Conservation (phyloP, 1,284 basidiomycete genomes). For the Xerocomus minutiporus region DNA sequence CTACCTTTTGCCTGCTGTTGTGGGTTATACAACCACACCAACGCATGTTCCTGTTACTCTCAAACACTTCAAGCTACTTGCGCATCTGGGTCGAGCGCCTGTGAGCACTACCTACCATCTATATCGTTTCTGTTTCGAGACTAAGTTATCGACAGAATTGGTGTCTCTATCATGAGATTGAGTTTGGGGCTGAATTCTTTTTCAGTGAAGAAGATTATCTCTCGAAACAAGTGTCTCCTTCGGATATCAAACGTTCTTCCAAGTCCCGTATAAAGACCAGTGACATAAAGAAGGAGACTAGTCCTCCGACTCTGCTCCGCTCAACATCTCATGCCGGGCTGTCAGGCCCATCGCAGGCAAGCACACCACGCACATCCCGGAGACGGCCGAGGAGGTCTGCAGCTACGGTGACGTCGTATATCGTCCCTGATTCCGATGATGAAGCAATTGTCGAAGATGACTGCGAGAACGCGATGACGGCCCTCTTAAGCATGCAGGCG, state of each 20-base stretch:
- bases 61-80: conserved; percentile 69
- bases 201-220: conserved; percentile 64
- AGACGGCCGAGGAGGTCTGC: conserved; percentile 58
- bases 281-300: conserved; percentile 45
- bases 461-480: conserved; percentile 33
- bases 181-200: conserved; percentile 61
- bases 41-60: conserved; percentile 62
- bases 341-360: conserved; percentile 7
- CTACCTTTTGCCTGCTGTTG: conserved; percentile 38
- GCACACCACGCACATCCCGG: conserved; percentile 32
- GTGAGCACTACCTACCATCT: conserved; percentile 37
- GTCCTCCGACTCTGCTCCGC: conserved; percentile 24
- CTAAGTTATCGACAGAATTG: conserved; percentile 38
- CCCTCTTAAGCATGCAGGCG: conserved; percentile 30
- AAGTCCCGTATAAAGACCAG: conserved; percentile 24
- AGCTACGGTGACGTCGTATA: conserved; percentile 55
- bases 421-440: conserved; percentile 67
- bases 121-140: not conserved
- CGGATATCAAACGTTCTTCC: conserved; percentile 22
- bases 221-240: conserved; percentile 21
- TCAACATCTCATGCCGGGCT: conserved; percentile 14
- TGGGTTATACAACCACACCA: conserved; percentile 20
- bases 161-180: conserved; percentile 55
- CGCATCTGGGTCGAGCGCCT: conserved; percentile 52
- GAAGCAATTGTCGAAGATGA: conserved; percentile 50